A percentile compares a stretch with the other conserved stretches of the same genome.
phyloP scores from a whole-genome alignment of 2,329 filamentous ascomycete species.

The Rosellinia necatrix region DNA sequence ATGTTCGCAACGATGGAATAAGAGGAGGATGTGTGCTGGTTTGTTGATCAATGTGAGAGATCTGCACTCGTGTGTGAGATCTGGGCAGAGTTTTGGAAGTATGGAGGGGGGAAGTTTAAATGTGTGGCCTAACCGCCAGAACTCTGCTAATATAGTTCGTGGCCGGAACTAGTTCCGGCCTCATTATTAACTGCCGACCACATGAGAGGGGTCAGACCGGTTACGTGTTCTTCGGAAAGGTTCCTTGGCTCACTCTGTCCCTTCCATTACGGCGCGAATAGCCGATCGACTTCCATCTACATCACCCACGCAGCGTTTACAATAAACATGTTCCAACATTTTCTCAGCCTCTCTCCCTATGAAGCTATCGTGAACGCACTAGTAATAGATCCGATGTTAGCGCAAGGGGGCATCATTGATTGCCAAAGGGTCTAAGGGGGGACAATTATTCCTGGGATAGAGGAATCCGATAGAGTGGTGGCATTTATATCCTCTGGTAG shows the following conservation, averaged over 20 bases:
- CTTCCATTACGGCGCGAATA: not conserved
- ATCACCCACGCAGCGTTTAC: not conserved
- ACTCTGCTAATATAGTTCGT: slow-evolving; percentile 37
- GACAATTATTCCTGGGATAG: not conserved
- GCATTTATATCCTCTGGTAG: not conserved
- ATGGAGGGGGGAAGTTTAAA: not conserved
- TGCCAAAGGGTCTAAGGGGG: not conserved
- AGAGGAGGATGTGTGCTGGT: not conserved
- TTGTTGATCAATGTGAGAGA: not conserved
- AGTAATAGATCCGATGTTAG: not conserved
- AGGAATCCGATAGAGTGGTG: not conserved
- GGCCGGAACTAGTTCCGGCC: slow-evolving; percentile 44
- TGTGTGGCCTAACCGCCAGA: slow-evolving; percentile 25
- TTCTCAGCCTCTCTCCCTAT: not conserved
- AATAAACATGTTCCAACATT: not conserved
- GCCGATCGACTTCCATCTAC: slow-evolving; percentile 5
- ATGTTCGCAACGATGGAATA: slow-evolving; percentile 23
- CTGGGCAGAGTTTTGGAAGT: slow-evolving; percentile 4
- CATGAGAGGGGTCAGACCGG: slow-evolving; percentile 26
- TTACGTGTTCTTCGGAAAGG: slow-evolving; percentile 7
- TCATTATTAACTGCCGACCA: slow-evolving; percentile 26
- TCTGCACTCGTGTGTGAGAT: not conserved
- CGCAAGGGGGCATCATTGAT: not conserved
- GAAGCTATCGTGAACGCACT: slow-evolving; percentile 16
- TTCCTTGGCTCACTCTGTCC: slow-evolving; percentile 8